Base-by-base conservation (phyloP, 73 alveolate genomes). In the Breviolum minutum region DNA sequence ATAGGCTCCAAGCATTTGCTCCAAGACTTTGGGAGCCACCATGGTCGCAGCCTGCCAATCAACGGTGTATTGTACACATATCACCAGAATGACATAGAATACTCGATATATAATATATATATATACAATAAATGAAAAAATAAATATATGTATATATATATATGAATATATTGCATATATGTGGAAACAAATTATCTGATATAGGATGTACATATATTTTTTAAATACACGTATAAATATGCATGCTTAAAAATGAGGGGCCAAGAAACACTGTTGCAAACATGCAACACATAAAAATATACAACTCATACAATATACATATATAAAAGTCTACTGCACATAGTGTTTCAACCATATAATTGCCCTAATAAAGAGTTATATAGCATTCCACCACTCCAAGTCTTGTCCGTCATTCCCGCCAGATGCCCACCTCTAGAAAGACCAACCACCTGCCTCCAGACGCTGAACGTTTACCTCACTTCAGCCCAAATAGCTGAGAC, bases 41-140 rank as follows among this genome's bases (percentile, higher is more conserved):
- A 86, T 86, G 80, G 94, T 86, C n/a, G 94, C 71, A 17, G 94
- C 94, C 94, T 86, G 79, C 30, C 30, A 4, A 0, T 20, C 12
- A 20, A 12, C 81, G 26, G 13, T 8, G 26, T 0, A 71, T 17
- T n/a, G 81, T 8, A 30, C 8, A 17, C 14, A 40, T 40, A 40
- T 40, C 54, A 40, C 3, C 3, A 40, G 54, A 40, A 40, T 40
- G 5, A 40, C 54, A n/a, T 40, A 40, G 54, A 40, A 40, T 40
- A 40, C 54, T 3, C 3, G 54, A 40, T 40, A 40, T 40, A 40
- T 40, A 3, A 73, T 26, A 24, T 20, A 73, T 24, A 73, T 73
- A 20, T 40, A 14, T 24, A 73, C 29, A 73, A n/a, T n/a, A n/a
- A n/a, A n/a, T n/a, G n/a, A n/a, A n/a, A n/a, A n/a, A n/a, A n/a